These are phyloP conservation scores for Hylodesmum podocarpum DNA, from an alignment of 306 rosid species.

Conservation along the genomic window DNA sequence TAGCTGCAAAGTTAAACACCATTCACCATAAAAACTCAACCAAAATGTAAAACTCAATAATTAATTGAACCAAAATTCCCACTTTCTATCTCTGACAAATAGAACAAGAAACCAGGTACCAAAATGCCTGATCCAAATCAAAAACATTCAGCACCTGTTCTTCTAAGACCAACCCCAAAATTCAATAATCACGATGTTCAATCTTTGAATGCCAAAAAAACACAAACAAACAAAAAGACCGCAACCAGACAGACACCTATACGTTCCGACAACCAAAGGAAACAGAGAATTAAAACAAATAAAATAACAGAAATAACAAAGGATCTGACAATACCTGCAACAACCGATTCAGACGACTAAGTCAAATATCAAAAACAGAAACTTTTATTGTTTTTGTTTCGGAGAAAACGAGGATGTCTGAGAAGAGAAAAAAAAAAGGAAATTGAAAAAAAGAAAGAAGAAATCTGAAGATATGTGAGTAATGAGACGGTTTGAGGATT, in stretches of 20 bases:
- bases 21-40: conserved; percentile 21
- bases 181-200: not conserved
- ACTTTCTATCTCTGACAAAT: not conserved
- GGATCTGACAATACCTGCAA: conserved; percentile 41
- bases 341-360: conserved; percentile 25
- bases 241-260: not conserved
- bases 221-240: not conserved
- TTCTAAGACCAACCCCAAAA: not conserved
- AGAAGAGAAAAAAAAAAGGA: not conserved
- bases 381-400: not conserved
- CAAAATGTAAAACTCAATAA: conserved; percentile 22
- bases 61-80: not conserved
- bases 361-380: not conserved
- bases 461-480: not conserved
- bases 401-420: conserved; percentile 8
- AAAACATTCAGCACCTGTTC: not conserved
- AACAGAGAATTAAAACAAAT: not conserved
- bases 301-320: not conserved
- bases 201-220: not conserved
- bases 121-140: conserved; percentile 10
- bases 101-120: not conserved
- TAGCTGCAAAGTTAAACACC: conserved; percentile 55
- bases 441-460: not conserved
- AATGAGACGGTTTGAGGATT: not conserved
- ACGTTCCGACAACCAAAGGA: not conserved